phyloP scores from a whole-genome alignment of 352 stramenopile genomes.

The Globisporangium orthogonon region DNA sequence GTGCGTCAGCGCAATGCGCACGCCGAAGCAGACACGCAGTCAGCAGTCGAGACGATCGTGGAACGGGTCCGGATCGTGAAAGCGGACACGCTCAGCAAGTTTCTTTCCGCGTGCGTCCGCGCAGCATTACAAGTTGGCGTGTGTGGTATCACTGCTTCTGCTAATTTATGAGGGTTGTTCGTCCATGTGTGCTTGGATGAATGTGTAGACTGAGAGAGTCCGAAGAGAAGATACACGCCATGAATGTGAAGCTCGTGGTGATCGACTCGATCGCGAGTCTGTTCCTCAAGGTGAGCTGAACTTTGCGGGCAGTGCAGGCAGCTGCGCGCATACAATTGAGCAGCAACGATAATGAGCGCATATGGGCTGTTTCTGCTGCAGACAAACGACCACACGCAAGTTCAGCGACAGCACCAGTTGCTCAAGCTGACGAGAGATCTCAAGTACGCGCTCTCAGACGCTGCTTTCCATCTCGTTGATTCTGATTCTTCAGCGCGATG shows the following conservation, averaged over 20 bases:
- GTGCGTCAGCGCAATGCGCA: conserved; percentile 16
- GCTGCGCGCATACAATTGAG: background rate
- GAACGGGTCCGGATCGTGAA: conserved; percentile 37
- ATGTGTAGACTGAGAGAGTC: conserved; percentile 47
- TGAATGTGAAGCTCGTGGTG: conserved; percentile 56
- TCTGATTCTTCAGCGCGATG: background rate
- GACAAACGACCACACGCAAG: conserved; percentile 27
- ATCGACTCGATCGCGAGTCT: conserved; percentile 68
- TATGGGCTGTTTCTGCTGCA: conserved; percentile 5
- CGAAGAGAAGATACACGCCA: conserved; percentile 32
- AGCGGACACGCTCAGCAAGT: conserved; percentile 32
- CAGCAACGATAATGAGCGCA: background rate
- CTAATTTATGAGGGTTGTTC: background rate
- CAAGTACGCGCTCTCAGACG: conserved; percentile 22
- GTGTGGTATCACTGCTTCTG: background rate
- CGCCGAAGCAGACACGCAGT: conserved; percentile 15
- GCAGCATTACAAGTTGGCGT: too few species aligned
- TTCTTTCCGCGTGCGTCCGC: conserved; percentile 30
- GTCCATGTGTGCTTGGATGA: background rate
- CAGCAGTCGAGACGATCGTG: conserved; percentile 21
- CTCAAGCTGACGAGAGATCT: conserved; percentile 44
- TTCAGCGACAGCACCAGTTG: conserved; percentile 42
- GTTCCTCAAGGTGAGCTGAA: conserved; percentile 38
- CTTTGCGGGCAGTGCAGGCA: background rate
- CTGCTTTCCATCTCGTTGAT: background rate